These are phyloP conservation scores for Pythium aquatile DNA, from an alignment of 352 stramenopile genomes.

Conservation along the genomic window DNA sequence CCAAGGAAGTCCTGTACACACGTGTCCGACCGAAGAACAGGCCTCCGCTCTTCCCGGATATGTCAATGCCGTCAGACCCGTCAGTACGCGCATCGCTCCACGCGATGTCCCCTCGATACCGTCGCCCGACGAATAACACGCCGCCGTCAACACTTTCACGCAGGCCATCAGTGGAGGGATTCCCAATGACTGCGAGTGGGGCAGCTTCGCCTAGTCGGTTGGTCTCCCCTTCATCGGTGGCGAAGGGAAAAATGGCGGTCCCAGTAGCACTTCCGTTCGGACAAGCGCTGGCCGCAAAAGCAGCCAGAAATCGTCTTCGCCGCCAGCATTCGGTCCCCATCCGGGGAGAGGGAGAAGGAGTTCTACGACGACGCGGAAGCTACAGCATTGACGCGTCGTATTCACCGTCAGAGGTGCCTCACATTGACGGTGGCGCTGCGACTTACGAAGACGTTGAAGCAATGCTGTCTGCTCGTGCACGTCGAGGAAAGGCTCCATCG, in stretches of 20 bases:
- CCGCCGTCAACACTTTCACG: not conserved
- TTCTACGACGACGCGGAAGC: constrained; percentile 23
- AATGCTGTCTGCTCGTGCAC: constrained; percentile 2
- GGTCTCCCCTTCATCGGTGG: constrained; percentile 9
- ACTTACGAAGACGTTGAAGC: constrained; percentile 23
- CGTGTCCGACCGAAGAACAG: constrained; percentile 53
- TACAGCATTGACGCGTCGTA: constrained; percentile 16
- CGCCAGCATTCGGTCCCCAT: constrained; percentile 31
- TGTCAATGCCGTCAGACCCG: not conserved
- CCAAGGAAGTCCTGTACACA: constrained; percentile 67
- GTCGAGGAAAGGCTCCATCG: not conserved
- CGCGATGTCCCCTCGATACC: constrained; percentile 18
- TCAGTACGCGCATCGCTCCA: constrained; percentile 7
- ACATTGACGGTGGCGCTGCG: not conserved
- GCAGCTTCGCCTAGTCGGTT: constrained; percentile 7
- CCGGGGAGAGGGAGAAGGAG: constrained; percentile 5
- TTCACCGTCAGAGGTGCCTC: not conserved
- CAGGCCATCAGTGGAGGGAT: constrained; percentile 8
- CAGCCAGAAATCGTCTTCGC: constrained; percentile 26
- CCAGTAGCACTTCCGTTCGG: constrained; percentile 17
- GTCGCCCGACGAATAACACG: constrained; percentile 1
- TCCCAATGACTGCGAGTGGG: constrained; percentile 10
- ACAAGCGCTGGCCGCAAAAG: constrained; percentile 13
- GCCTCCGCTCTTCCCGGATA: constrained; percentile 25
- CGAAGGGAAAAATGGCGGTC: constrained; percentile 15